These are phyloP conservation scores for Heracleum sosnowskyi DNA, from an alignment of 129 eudicot species.

Conservation along the genomic window DNA sequence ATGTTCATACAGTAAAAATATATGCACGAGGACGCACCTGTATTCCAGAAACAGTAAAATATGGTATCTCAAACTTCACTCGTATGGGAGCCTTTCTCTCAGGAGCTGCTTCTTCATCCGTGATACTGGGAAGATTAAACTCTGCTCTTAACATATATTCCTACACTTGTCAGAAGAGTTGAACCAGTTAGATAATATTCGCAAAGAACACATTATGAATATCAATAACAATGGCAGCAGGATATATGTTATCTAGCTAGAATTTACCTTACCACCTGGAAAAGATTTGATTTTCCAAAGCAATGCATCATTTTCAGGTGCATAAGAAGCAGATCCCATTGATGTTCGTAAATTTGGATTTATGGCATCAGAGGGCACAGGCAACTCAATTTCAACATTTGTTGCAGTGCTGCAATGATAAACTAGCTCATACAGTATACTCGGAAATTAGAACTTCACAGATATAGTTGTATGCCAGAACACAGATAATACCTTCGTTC, in stretches of 20 bases:
- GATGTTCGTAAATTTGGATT: conserved; percentile 92
- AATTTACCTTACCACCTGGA: conserved; percentile 91
- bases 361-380: conserved; percentile 84
- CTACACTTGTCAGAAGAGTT: conserved; percentile 25
- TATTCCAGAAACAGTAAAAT: conserved; percentile 92
- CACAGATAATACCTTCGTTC: conserved; percentile 67
- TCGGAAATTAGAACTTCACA: background rate
- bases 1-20: background rate
- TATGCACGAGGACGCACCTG: conserved; percentile 42
- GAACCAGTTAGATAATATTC: background rate
- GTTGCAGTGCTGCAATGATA: conserved; percentile 76
- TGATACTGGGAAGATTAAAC: conserved; percentile 79
- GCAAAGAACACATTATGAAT: background rate
- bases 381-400: conserved; percentile 94
- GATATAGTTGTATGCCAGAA: background rate
- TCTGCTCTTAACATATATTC: conserved; percentile 98
- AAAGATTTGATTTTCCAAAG: conserved; percentile 95
- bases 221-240: background rate
- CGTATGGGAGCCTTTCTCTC: conserved; percentile 94
- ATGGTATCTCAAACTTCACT: conserved; percentile 93
- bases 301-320: conserved; percentile 93
- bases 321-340: conserved; percentile 92
- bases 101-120: conserved; percentile 65
- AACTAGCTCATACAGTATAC: conserved; percentile 13
- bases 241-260: background rate